Conservation (phyloP, 2,329 filamentous ascomycete species). For the Biscogniauxia sp. region DNA sequence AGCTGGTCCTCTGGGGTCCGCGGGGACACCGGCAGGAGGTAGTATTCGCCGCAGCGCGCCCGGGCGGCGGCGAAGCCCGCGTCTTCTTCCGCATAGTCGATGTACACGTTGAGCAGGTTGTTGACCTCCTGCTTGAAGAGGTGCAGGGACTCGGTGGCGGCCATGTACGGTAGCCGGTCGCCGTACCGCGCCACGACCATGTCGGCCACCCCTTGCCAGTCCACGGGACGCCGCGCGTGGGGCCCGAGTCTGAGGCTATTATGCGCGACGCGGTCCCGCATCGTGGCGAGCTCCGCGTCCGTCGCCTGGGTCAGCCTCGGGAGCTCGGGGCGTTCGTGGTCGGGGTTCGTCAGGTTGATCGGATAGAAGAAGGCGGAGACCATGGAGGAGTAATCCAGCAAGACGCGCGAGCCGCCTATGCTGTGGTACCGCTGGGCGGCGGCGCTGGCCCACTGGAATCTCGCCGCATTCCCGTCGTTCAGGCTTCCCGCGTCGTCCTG, state of each 20-base stretch:
- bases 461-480: conserved; percentile 1
- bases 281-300: conserved; percentile 31
- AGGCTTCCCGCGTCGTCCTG: conserved; percentile 18
- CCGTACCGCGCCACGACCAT: conserved; percentile 63
- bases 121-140: conserved; percentile 38
- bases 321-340: conserved; percentile 32
- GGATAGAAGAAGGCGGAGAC: conserved; percentile 51
- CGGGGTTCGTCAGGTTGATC: conserved; percentile 46
- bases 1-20: conserved; percentile 43
- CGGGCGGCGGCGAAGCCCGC: conserved; percentile 35
- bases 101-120: conserved; percentile 39
- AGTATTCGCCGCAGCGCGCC: conserved; percentile 47
- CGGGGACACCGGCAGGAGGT: conserved; percentile 34
- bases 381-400: conserved; percentile 49
- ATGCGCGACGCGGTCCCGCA: conserved; percentile 43
- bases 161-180: conserved; percentile 47
- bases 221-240: conserved; percentile 33
- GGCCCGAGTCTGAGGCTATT: conserved; percentile 35
- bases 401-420: conserved; percentile 40
- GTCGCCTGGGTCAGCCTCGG: conserved; percentile 32
- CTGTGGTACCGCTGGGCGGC: conserved; percentile 45
- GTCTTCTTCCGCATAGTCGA: conserved; percentile 39
- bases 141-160: conserved; percentile 25
- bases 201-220: conserved; percentile 70
- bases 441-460: conserved; percentile 41